Evolutionary conservation across 176 grass and related monocot genomes (phyloP).

Genomic region (Dendrocalamus sinicus): DNA sequence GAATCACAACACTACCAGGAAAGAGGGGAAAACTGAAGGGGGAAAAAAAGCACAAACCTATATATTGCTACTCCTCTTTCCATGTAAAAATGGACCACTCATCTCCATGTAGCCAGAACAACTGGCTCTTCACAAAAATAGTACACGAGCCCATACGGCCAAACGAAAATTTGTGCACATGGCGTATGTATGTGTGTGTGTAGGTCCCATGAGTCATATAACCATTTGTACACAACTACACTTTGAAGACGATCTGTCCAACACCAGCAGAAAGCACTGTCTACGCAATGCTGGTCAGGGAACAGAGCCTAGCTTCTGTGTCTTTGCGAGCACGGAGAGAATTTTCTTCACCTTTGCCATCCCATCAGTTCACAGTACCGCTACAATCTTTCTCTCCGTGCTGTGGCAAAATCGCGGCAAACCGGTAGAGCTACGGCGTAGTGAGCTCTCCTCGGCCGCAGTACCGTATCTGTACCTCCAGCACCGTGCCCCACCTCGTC

Average conservation of each 20-base stretch:
- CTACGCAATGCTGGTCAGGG: not conserved
- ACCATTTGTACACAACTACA: constrained; percentile 23
- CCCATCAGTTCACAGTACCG: not conserved
- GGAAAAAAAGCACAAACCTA: not conserved
- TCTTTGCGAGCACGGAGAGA: not conserved
- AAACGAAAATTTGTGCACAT: not conserved
- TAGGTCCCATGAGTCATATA: not conserved
- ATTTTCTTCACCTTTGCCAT: not conserved
- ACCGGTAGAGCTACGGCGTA: constrained; percentile 36
- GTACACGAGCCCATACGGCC: not conserved
- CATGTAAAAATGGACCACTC: not conserved
- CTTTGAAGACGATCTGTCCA: not conserved
- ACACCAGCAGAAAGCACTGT: not conserved
- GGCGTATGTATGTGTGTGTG: not conserved
- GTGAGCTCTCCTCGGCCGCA: constrained; percentile 65
- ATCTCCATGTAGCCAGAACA: not conserved
- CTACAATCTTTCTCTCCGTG: not conserved
- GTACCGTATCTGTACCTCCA: constrained; percentile 65
- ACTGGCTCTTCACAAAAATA: not conserved
- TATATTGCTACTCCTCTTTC: not conserved
- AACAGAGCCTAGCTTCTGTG: not conserved
- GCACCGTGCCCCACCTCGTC: constrained; percentile 50
- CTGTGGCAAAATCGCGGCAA: not conserved
- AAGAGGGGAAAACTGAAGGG: not conserved
- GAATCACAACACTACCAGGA: not conserved